A percentile compares a stretch with the other conserved stretches of the same genome.
Conservation (phyloP, 2,329 filamentous ascomycete genomes). For the Diaporthe citri region DNA sequence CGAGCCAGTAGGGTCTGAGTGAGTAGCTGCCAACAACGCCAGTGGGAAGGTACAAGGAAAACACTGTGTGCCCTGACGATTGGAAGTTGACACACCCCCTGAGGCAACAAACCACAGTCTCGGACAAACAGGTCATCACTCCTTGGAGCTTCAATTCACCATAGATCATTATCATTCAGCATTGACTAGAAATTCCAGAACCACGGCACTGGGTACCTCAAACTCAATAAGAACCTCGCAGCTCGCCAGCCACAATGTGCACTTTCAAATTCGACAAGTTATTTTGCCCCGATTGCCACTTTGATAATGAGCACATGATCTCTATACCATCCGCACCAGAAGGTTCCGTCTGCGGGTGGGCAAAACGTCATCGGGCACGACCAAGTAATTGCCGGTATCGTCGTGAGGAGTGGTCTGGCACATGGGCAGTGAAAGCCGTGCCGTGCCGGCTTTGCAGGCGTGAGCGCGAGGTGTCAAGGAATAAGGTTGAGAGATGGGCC, state of each 20-base stretch:
- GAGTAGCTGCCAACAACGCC: not conserved
- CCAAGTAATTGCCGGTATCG: not conserved
- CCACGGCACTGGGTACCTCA: not conserved
- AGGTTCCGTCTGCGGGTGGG: not conserved
- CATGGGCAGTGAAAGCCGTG: not conserved
- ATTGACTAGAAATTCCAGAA: not conserved
- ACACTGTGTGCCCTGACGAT: not conserved
- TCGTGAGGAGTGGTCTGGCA: not conserved
- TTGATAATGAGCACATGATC: not conserved
- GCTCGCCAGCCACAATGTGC: not conserved
- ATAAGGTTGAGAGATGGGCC: not conserved
- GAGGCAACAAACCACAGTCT: not conserved
- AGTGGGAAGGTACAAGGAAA: not conserved
- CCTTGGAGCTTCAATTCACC: not conserved
- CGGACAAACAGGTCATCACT: not conserved
- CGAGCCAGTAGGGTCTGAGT: not conserved
- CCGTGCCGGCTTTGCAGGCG: not conserved
- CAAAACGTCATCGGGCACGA: not conserved
- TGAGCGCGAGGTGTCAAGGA: too few species aligned
- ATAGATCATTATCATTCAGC: not conserved
- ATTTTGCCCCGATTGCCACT: not conserved
- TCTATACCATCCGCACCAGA: too few species aligned
- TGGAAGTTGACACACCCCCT: not conserved
- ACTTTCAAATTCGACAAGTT: not conserved
- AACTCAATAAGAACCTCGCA: not conserved